phyloP scores from a whole-genome alignment of 2,329 filamentous ascomycete species.

The Trichophyton verrucosum region DNA sequence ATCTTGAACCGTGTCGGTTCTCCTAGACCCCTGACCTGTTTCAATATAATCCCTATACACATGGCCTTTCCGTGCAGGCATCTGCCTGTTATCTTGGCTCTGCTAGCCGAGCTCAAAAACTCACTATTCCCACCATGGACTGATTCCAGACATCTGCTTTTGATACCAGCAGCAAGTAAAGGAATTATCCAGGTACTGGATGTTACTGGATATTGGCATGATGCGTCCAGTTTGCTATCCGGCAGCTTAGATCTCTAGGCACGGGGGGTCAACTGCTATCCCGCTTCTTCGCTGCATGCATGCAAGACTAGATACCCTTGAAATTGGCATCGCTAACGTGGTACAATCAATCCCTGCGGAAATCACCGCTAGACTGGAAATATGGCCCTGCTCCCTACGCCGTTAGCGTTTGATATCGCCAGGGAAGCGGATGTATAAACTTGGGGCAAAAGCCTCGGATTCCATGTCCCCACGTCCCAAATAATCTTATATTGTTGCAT shows the following conservation, averaged over 20 bases:
- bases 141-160: background rate
- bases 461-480: background rate
- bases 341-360: background rate
- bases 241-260: background rate
- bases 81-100: background rate
- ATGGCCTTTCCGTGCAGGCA: background rate
- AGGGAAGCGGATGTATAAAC: background rate
- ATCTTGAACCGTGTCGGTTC: background rate
- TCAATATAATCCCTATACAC: slow-evolving; percentile 2
- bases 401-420: background rate
- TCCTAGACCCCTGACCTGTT: background rate
- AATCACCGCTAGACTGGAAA: slow-evolving; percentile 2
- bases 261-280: background rate
- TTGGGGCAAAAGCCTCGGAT: background rate
- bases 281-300: background rate
- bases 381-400: background rate
- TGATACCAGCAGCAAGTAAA: background rate
- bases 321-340: slow-evolving; percentile 1
- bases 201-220: background rate
- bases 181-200: background rate
- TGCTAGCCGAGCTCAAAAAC: background rate
- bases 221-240: background rate
- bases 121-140: background rate
- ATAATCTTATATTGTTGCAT: slow-evolving; percentile 1
- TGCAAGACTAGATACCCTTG: background rate